phyloP scores from a whole-genome alignment of 805 yeast species.

The Lachancea cidri region DNA sequence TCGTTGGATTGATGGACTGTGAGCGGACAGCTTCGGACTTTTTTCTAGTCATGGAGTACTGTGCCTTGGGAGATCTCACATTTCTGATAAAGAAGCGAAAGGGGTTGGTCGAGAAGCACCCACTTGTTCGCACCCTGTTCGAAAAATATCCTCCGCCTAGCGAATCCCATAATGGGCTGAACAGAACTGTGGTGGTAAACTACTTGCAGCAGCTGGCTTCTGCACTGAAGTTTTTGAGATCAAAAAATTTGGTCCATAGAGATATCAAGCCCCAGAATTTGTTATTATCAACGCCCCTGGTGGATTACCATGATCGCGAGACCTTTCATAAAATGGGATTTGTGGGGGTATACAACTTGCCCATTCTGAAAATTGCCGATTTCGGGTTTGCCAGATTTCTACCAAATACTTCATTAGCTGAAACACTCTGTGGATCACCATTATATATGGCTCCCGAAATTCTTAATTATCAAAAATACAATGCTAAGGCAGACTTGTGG shows the following conservation, averaged over 20 bases:
- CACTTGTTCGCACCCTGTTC: slow-evolving; percentile 69
- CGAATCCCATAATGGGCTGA: slow-evolving; percentile 68
- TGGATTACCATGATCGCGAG: slow-evolving; percentile 41
- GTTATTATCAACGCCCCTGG: slow-evolving; percentile 70
- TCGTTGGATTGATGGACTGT: slow-evolving; percentile 81
- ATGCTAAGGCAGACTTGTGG: slow-evolving; percentile 97
- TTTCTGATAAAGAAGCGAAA: slow-evolving; percentile 75
- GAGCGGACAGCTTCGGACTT: slow-evolving; percentile 72
- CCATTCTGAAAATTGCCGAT: slow-evolving; percentile 90
- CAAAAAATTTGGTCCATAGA: slow-evolving; percentile 82
- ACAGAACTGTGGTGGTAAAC: slow-evolving; percentile 72
- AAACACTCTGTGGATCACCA: slow-evolving; percentile 96
- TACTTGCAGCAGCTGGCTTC: slow-evolving; percentile 82
- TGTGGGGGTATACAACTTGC: slow-evolving; percentile 83
- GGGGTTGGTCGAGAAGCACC: slow-evolving; percentile 68
- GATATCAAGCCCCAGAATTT: slow-evolving; percentile 88
- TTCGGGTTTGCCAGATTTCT: slow-evolving; percentile 95
- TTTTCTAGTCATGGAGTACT: slow-evolving; percentile 92
- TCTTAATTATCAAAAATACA: slow-evolving; percentile 86
- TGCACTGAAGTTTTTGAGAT: slow-evolving; percentile 76
- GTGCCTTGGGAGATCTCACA: slow-evolving; percentile 90
- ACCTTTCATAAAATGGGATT: slow-evolving; percentile 54
- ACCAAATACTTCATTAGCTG: slow-evolving; percentile 92
- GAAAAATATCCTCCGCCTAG: slow-evolving; percentile 79
- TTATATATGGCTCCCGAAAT: slow-evolving; percentile 99